A percentile compares a stretch with the other conserved stretches of the same genome.
These are phyloP conservation scores for Aurifilum marmelostoma DNA, from an alignment of 2,329 filamentous ascomycete genomes.

Conservation along the genomic window DNA sequence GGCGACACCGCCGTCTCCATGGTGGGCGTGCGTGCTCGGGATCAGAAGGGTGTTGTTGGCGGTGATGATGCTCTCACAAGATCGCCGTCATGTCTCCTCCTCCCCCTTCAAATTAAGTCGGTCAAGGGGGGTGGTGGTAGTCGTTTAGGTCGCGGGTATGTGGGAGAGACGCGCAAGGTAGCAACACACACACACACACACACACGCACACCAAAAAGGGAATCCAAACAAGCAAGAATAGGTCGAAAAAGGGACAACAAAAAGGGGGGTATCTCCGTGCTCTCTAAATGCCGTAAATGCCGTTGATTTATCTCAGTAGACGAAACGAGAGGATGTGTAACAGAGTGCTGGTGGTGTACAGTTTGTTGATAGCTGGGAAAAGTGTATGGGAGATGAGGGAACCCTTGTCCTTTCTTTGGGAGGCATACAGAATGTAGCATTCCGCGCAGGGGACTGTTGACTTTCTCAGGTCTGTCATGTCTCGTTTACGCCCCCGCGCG, in stretches of 20 bases:
- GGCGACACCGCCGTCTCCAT: constrained; percentile 59
- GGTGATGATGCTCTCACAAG: constrained; percentile 14
- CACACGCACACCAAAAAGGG: no score
- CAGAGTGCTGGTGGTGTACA: constrained; percentile 15
- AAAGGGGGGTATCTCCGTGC: constrained; percentile 23
- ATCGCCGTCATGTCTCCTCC: constrained; percentile 27
- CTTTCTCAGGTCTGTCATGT: constrained; percentile 12
- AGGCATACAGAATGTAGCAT: not conserved
- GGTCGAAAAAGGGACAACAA: constrained; percentile 9
- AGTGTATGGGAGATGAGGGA: constrained; percentile 5
- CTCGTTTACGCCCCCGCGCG: not conserved
- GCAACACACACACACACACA: constrained; percentile 1
- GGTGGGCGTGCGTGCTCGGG: constrained; percentile 35
- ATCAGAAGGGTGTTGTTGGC: not conserved
- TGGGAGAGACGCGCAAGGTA: constrained; percentile 10
- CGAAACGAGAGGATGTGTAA: constrained; percentile 15
- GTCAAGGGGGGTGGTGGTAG: constrained; percentile 18
- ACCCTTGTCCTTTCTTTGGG: not conserved
- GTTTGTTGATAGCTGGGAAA: not conserved
- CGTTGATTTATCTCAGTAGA: constrained; percentile 4
- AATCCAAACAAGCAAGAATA: constrained; percentile 27
- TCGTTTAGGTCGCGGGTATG: constrained; percentile 12
- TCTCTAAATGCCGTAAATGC: constrained; percentile 21
- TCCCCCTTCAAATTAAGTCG: constrained; percentile 15
- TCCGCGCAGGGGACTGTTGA: not conserved